Percentiles rank a stretch among this genome's conserved stretches.
These are phyloP conservation scores for Kalaharituber pfeilii DNA, from an alignment of 2,329 filamentous ascomycete species.

Conservation along the genomic window DNA sequence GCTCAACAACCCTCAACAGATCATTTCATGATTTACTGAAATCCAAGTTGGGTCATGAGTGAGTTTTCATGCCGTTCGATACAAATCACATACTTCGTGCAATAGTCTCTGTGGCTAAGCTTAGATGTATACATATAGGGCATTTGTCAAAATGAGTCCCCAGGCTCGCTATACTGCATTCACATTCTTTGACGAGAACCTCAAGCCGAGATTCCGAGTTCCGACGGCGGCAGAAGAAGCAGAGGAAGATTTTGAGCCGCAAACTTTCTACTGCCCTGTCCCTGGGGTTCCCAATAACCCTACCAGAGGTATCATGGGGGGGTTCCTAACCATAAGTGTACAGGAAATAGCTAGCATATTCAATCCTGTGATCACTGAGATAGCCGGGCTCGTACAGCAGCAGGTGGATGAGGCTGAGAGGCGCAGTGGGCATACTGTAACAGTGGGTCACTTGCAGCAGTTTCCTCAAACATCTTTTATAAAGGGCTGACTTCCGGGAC, in stretches of 20 bases:
- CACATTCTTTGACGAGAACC: background rate
- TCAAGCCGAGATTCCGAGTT: background rate
- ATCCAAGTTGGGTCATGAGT: conserved; percentile 7
- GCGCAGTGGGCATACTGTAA: background rate
- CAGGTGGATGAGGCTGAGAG: background rate
- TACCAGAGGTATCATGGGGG: background rate
- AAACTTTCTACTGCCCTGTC: background rate
- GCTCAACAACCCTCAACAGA: conserved; percentile 48
- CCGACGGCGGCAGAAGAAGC: background rate
- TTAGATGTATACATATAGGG: background rate
- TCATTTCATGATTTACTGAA: conserved; percentile 40
- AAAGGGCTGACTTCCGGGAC: no score
- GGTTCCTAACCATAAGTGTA: background rate
- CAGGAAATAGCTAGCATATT: background rate
- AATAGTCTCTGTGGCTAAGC: no score
- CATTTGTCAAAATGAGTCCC: background rate
- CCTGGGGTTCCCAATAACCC: background rate
- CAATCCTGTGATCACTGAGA: background rate
- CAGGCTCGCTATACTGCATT: background rate
- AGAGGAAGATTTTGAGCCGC: background rate
- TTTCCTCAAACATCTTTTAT: no score
- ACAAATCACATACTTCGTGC: no score
- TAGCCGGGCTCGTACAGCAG: background rate
- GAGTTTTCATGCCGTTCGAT: conserved; percentile 48
- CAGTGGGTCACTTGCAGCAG: no score